Percentiles rank a stretch among this genome's conserved stretches.
Conservation (phyloP, 2,329 filamentous ascomycete species). For the Daldinia sp. region DNA sequence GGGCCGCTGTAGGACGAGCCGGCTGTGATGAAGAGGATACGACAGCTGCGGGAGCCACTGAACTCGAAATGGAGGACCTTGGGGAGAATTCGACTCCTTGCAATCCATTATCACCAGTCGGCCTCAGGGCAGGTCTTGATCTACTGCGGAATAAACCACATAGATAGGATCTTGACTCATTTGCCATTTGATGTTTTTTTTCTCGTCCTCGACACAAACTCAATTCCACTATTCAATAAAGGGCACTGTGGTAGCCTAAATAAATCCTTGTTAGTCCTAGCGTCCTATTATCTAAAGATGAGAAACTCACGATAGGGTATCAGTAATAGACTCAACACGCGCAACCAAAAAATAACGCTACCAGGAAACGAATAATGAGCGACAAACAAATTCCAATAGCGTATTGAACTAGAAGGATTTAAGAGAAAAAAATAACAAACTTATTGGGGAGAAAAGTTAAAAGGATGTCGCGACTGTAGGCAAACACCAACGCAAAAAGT, state of each 20-base stretch:
- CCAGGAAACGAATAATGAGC: slow-evolving; percentile 11
- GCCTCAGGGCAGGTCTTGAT: slow-evolving; percentile 17
- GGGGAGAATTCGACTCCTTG: slow-evolving; percentile 45
- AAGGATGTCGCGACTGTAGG: not conserved
- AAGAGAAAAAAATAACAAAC: not conserved
- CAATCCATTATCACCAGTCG: slow-evolving; percentile 23
- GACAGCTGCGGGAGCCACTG: slow-evolving; percentile 6
- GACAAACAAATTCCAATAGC: not conserved
- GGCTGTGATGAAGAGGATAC: slow-evolving; percentile 3
- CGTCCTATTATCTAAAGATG: not conserved
- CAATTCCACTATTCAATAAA: not conserved
- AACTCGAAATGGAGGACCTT: slow-evolving; percentile 42
- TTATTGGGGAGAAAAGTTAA: not conserved
- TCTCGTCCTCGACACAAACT: not conserved
- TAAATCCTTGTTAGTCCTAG: slow-evolving; percentile 12
- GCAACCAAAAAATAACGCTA: slow-evolving; percentile 2
- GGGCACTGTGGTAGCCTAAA: slow-evolving; percentile 1
- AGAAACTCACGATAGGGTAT: slow-evolving; percentile 2
- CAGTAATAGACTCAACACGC: not conserved
- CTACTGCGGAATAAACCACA: slow-evolving; percentile 34
- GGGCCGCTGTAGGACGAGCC: slow-evolving; percentile 3
- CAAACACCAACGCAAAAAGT: not conserved
- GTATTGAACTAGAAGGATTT: not conserved
- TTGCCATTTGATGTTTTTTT: slow-evolving; percentile 23
- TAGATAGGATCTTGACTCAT: slow-evolving; percentile 21